Conservation (phyloP, 225 moss, liverwort and hornwort species). For the Bryoerythrophyllum caledonicum region DNA sequence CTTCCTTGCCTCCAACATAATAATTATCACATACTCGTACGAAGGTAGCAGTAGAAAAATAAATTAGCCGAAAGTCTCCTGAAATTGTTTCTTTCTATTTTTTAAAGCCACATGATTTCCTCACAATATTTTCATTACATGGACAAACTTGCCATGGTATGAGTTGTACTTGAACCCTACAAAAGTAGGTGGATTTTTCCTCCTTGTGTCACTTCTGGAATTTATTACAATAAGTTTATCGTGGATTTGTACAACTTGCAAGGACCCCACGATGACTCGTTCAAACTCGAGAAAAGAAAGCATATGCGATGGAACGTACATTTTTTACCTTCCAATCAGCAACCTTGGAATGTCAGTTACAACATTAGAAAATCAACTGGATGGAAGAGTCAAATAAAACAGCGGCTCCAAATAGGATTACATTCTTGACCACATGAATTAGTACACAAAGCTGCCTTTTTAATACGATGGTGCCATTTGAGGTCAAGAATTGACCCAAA, state of each 20-base stretch:
- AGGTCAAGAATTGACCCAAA: background rate
- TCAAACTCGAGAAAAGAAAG: background rate
- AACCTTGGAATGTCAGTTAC: background rate
- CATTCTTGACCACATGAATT: background rate
- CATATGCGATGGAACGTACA: background rate
- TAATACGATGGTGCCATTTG: background rate
- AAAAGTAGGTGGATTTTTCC: background rate
- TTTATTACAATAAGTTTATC: too few relatives aligned
- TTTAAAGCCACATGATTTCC: too few relatives aligned
- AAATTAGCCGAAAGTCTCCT: too few relatives aligned
- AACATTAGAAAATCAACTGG: background rate
- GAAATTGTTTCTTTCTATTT: too few relatives aligned
- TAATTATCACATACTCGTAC: background rate
- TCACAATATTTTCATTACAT: too few relatives aligned
- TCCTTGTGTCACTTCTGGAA: background rate
- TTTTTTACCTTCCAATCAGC: background rate
- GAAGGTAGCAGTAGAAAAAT: too few relatives aligned
- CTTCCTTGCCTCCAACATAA: background rate
- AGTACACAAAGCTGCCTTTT: background rate
- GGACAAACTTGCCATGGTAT: too few relatives aligned
- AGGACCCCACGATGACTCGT: background rate
- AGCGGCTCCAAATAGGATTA: background rate
- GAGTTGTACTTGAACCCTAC: background rate
- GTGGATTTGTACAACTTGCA: background rate
- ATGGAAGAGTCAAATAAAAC: background rate